A percentile compares a stretch with the other conserved stretches of the same genome.
Conservation (phyloP, 139 green algal genomes). For the Zygnema cylindricum region DNA sequence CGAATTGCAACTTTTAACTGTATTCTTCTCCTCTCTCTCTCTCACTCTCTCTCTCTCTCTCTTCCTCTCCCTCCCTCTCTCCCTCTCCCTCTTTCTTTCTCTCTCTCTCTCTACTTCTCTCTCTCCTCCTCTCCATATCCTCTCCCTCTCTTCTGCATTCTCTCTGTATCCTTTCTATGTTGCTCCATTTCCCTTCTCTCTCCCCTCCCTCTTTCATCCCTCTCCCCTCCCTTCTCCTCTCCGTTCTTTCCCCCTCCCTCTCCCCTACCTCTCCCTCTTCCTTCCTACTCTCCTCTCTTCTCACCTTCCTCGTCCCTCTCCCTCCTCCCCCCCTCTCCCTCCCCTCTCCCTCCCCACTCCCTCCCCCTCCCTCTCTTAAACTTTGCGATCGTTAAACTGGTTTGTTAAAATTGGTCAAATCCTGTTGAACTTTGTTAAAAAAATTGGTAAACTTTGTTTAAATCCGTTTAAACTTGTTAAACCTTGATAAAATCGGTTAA, state of each 20-base stretch:
- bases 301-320: not conserved
- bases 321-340: not conserved
- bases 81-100: slow-evolving; percentile 7
- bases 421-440: too few relatives aligned
- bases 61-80: not conserved
- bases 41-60: not conserved
- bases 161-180: not conserved
- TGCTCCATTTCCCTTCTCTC: not conserved
- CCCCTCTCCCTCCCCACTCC: not conserved
- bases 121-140: not conserved
- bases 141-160: not conserved
- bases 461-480: too few relatives aligned
- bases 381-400: not conserved
- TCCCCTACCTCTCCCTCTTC: too few relatives aligned
- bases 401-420: too few relatives aligned
- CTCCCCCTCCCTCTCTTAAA: not conserved
- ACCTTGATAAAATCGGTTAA: too few relatives aligned
- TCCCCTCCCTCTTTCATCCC: not conserved
- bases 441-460: too few relatives aligned
- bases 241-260: not conserved
- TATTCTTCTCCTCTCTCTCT: not conserved
- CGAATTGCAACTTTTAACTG: not conserved
- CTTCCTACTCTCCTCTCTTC: too few relatives aligned
- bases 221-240: not conserved
- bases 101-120: slow-evolving; percentile 11